These are phyloP conservation scores for Hypoxylon rickii DNA, from an alignment of 495 filamentous ascomycete genomes.

Conservation along the genomic window DNA sequence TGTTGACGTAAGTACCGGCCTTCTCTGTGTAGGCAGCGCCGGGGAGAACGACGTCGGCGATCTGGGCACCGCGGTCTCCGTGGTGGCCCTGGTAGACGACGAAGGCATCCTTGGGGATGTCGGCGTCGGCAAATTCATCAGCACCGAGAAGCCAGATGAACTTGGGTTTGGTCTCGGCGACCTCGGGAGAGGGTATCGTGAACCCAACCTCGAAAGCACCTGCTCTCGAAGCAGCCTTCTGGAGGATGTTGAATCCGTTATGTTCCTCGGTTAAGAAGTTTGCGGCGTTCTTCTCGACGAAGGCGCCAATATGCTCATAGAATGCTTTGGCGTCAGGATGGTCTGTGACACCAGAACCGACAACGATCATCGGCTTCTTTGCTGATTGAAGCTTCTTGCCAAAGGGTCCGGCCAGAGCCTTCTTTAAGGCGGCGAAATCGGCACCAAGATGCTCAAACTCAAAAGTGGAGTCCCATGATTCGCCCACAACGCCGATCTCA, in stretches of 20 bases:
- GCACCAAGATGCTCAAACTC: slow-evolving; percentile 87
- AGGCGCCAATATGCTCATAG: slow-evolving; percentile 84
- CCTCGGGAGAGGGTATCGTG: slow-evolving; percentile 74
- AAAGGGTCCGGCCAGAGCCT: slow-evolving; percentile 81
- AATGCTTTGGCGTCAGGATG: slow-evolving; percentile 89
- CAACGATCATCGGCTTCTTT: slow-evolving; percentile 91
- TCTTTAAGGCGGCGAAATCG: slow-evolving; percentile 77
- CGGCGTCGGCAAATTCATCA: slow-evolving; percentile 78
- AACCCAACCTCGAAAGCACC: slow-evolving; percentile 97
- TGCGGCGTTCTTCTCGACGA: slow-evolving; percentile 86
- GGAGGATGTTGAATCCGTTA: slow-evolving; percentile 97
- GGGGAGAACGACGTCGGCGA: slow-evolving; percentile 92
- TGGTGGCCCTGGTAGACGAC: slow-evolving; percentile 98
- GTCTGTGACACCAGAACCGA: slow-evolving; percentile 87
- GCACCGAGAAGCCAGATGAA: slow-evolving; percentile 96
- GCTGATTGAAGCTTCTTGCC: slow-evolving; percentile 89
- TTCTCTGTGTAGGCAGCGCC: slow-evolving; percentile 97
- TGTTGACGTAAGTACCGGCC: slow-evolving; percentile 95
- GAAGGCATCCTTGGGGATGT: slow-evolving; percentile 92
- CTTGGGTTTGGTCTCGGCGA: slow-evolving; percentile 83
- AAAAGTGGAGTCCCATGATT: slow-evolving; percentile 89
- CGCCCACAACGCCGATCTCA: slow-evolving; percentile 88
- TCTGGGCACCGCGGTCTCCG: slow-evolving; percentile 87
- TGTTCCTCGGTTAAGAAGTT: slow-evolving; percentile 90
- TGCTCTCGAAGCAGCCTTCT: slow-evolving; percentile 85